phyloP scores from a whole-genome alignment of 805 yeast species.

The Ogataea paraovalis region DNA sequence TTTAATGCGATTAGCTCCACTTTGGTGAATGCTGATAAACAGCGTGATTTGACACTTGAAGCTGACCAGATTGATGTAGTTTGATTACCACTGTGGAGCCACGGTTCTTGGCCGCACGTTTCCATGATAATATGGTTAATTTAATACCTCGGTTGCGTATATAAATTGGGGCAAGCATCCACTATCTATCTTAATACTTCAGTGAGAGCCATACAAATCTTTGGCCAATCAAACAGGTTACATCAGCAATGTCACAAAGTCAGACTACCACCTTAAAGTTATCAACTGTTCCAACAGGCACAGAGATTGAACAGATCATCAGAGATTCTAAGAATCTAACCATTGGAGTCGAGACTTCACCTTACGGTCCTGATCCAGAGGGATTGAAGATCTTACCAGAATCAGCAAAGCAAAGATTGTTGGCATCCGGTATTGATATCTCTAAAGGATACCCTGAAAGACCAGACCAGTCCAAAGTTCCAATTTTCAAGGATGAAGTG shows the following conservation, averaged over 20 bases:
- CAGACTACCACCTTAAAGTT: not conserved
- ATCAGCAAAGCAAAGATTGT: constrained; percentile 29
- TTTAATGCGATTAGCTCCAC: too few relatives aligned
- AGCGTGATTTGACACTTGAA: too few relatives aligned
- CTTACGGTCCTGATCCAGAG: constrained; percentile 19
- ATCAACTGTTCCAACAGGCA: not conserved
- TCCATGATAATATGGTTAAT: too few relatives aligned
- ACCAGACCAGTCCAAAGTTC: constrained; percentile 32
- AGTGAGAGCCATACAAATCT: too few relatives aligned
- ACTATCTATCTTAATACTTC: too few relatives aligned
- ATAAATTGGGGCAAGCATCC: too few relatives aligned
- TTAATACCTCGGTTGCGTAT: too few relatives aligned
- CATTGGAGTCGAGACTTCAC: constrained; percentile 6
- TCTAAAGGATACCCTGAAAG: constrained; percentile 37
- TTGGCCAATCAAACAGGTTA: too few relatives aligned
- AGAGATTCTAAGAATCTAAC: constrained; percentile 9
- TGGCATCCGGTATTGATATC: constrained; percentile 34
- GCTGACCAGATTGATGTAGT: too few relatives aligned
- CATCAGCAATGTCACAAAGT: not conserved
- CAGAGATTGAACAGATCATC: constrained; percentile 20
- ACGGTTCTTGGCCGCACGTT: too few relatives aligned
- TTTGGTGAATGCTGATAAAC: too few relatives aligned
- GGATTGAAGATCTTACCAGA: constrained; percentile 29
- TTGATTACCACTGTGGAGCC: too few relatives aligned
- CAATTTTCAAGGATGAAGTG: constrained; percentile 40